A percentile compares a stretch with the other conserved stretches of the same genome.
These are phyloP conservation scores for Amanita fuliginea DNA, from an alignment of 768 basidiomycete species.

Conservation along the genomic window DNA sequence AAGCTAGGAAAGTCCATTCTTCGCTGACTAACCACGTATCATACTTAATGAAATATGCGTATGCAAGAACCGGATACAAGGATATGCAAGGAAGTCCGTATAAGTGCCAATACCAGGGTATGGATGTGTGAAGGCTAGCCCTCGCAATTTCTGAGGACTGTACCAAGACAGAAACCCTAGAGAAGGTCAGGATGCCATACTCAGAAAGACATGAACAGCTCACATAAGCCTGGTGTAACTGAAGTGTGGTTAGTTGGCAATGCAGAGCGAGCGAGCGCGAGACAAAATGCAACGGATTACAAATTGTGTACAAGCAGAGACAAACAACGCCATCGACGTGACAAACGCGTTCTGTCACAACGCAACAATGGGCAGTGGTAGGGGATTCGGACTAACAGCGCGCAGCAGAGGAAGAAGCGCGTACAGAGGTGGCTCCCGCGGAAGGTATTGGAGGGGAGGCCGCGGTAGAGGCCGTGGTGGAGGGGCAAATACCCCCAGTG, in stretches of 20 bases:
- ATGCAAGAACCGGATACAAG: conserved; percentile 74
- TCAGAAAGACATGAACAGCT: not conserved
- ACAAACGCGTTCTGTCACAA: conserved; percentile 12
- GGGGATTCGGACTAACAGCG: conserved; percentile 45
- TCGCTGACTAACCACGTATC: conserved; percentile 86
- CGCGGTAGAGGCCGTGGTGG: conserved; percentile 44
- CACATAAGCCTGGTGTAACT: not conserved
- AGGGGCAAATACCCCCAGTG: conserved; percentile 23
- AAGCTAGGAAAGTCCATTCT: conserved; percentile 97
- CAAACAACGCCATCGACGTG: not conserved
- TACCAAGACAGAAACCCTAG: conserved; percentile 40
- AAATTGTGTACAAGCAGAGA: not conserved
- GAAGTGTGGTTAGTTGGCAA: not conserved
- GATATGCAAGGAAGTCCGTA: conserved; percentile 73
- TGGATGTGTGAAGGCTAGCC: conserved; percentile 53
- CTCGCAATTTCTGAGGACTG: conserved; percentile 57
- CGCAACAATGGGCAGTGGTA: conserved; percentile 37
- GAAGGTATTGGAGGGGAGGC: conserved; percentile 42
- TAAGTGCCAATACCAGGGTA: conserved; percentile 61
- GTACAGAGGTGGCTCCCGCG: conserved; percentile 38
- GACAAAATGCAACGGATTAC: not conserved
- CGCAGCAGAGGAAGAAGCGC: conserved; percentile 34
- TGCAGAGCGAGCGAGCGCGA: not conserved
- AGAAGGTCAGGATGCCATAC: conserved; percentile 4
- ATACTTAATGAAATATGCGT: conserved; percentile 87